Base-by-base conservation (phyloP, 129 eudicot species). In the Glebionis coronaria region DNA sequence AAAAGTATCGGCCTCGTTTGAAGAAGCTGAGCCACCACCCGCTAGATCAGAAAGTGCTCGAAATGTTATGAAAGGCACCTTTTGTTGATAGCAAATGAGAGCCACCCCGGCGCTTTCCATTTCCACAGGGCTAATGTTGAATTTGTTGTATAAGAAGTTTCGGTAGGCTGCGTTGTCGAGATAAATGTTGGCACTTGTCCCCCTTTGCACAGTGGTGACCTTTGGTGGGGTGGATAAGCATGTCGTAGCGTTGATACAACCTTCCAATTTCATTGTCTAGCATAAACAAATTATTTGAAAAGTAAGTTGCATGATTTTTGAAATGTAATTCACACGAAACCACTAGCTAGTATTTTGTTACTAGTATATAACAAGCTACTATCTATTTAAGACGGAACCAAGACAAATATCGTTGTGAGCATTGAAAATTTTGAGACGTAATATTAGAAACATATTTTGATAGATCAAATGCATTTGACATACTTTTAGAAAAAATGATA, bases 51-150 rank as follows among this genome's bases (percentile, higher is more conserved):
- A 87, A 25, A 87, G 89, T 12, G 95, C 84, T 23, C 90, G 62
- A 65, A 87, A 47, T 12, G 79, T 49, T 21, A 83, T 73, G 54
- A 68, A 83, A 25, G 89, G 84, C 15, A 46, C 68, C 54, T 63
- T 73, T 63, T 87, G 95, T 64, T 83, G 95, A 53, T 40, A 77
- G 72, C 90, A 83, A 18, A 78, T 54, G 40, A 87, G 78, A 0
- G 95, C 81, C 31, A 87, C 87, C 9, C 81, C 90, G 0, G 95
- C 90, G 5, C 83, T 87, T 59, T 83, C 95, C 90, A 83, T 87
- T 57, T 87, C 95, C 3, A 87, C 76, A 0, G 87, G 77, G 63
- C 75, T 76, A n/a, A 71, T 54, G 20, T 78, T 59, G 67, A 83
- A 87, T 18, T 81, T 81, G 23, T 62, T 15, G 70, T 81, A 73